phyloP scores from a whole-genome alignment of 176 grass and related monocot species.

The Musa schizocarpa region DNA sequence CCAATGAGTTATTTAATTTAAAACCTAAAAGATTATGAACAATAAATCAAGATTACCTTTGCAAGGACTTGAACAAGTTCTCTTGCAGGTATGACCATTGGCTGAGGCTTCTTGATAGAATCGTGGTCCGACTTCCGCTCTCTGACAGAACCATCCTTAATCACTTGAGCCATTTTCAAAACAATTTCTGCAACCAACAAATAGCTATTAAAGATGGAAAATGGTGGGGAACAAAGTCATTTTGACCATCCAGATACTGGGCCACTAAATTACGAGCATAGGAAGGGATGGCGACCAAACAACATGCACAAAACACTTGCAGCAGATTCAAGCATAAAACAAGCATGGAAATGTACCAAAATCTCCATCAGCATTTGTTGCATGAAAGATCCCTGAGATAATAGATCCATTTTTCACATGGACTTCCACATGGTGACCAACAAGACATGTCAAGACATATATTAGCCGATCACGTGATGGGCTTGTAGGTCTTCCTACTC shows the following conservation, averaged over 20 bases:
- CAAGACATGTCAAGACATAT: slow-evolving; percentile 62
- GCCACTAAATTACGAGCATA: neutral
- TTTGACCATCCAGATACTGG: neutral
- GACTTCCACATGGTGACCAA: slow-evolving; percentile 73
- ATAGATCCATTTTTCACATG: slow-evolving; percentile 93
- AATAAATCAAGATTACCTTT: slow-evolving; percentile 44
- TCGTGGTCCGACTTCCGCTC: slow-evolving; percentile 41
- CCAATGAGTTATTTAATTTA: neutral
- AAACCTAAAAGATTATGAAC: neutral
- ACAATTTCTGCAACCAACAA: slow-evolving; percentile 48
- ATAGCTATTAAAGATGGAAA: slow-evolving; percentile 19
- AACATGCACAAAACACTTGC: neutral
- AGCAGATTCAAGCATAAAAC: slow-evolving; percentile 3
- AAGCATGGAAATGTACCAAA: slow-evolving; percentile 38
- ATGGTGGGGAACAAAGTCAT: neutral
- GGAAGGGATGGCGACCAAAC: neutral
- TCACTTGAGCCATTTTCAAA: slow-evolving; percentile 88
- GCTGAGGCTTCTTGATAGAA: slow-evolving; percentile 55
- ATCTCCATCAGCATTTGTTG: slow-evolving; percentile 77
- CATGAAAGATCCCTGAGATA: slow-evolving; percentile 94
- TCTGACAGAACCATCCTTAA: slow-evolving; percentile 54
- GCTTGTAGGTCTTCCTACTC: slow-evolving; percentile 32
- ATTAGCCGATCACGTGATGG: slow-evolving; percentile 66
- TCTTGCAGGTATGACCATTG: slow-evolving; percentile 72
- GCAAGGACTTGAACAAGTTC: slow-evolving; percentile 82